These are phyloP conservation scores for Carex kokanica DNA, from an alignment of 176 grass and related monocot genomes.

Conservation along the genomic window DNA sequence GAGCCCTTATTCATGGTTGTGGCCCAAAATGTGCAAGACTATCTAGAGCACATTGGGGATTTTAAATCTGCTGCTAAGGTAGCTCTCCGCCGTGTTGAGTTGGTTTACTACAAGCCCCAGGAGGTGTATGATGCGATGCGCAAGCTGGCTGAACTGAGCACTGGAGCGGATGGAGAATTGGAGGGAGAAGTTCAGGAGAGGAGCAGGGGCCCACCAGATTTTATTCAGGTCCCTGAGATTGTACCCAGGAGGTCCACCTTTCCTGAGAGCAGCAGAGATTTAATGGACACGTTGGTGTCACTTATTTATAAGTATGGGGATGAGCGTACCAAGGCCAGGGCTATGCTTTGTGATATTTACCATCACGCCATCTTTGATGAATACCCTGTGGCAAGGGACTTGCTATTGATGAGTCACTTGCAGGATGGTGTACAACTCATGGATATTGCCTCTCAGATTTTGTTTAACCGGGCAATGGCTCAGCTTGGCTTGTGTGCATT, in stretches of 20 bases:
- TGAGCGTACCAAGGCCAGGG: slow-evolving; percentile 92
- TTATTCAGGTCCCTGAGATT: slow-evolving; percentile 72
- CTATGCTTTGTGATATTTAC: slow-evolving; percentile 98
- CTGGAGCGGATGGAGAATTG: slow-evolving; percentile 40
- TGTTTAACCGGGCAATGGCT: slow-evolving; percentile 92
- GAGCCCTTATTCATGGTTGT: slow-evolving; percentile 86
- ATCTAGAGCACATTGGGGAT: slow-evolving; percentile 65
- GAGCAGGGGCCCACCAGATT: slow-evolving; percentile 44
- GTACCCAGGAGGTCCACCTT: slow-evolving; percentile 83
- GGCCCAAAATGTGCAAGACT: slow-evolving; percentile 90
- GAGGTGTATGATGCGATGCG: slow-evolving; percentile 95
- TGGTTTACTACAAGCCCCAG: slow-evolving; percentile 96
- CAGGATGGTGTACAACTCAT: slow-evolving; percentile 93
- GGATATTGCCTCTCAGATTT: slow-evolving; percentile 94
- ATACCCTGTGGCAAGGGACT: slow-evolving; percentile 74
- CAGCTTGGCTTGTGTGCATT: slow-evolving; percentile 86
- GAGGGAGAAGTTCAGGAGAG: slow-evolving; percentile 49
- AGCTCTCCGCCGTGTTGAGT: slow-evolving; percentile 69
- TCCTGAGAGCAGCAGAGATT: slow-evolving; percentile 63
- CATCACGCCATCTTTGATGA: slow-evolving; percentile 92
- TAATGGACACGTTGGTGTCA: slow-evolving; percentile 85
- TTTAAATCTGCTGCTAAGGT: slow-evolving; percentile 75
- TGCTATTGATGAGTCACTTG: slow-evolving; percentile 95
- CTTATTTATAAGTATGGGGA: slow-evolving; percentile 88
- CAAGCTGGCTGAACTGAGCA: slow-evolving; percentile 58